phyloP scores from a whole-genome alignment of 495 filamentous ascomycete species.

The Lophiotrema nucula region DNA sequence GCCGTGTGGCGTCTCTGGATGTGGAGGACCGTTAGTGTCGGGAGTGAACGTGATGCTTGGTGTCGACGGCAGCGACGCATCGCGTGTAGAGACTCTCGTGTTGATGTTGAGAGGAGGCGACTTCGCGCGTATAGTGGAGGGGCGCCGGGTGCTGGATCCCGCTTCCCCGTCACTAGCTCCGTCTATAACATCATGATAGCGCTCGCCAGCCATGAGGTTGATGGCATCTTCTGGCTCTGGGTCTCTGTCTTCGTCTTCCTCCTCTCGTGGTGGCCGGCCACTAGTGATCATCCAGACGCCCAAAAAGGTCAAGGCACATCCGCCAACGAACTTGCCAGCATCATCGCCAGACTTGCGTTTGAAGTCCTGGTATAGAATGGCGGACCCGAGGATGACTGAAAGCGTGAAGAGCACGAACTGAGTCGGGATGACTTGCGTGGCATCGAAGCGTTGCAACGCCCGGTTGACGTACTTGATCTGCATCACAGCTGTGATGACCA shows the following conservation, averaged over 20 bases:
- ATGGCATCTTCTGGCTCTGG: slow-evolving; percentile 32
- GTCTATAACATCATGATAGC: slow-evolving; percentile 32
- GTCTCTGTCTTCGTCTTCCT: slow-evolving; percentile 54
- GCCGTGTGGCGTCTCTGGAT: background rate
- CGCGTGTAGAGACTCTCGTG: background rate
- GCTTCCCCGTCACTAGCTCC: slow-evolving; percentile 2
- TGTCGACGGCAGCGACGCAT: slow-evolving; percentile 2
- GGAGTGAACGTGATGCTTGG: slow-evolving; percentile 9
- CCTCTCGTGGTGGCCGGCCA: slow-evolving; percentile 50
- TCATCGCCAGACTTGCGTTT: slow-evolving; percentile 68
- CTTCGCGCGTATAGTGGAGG: slow-evolving; percentile 14
- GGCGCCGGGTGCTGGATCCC: slow-evolving; percentile 11
- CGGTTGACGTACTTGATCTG: slow-evolving; percentile 96
- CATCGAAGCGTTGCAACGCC: slow-evolving; percentile 89
- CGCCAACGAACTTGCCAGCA: slow-evolving; percentile 80
- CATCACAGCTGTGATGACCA: slow-evolving; percentile 82
- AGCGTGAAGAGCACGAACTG: slow-evolving; percentile 97
- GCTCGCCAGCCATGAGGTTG: slow-evolving; percentile 28
- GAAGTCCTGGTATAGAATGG: slow-evolving; percentile 91
- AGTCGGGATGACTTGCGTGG: slow-evolving; percentile 93
- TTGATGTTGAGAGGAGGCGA: slow-evolving; percentile 23
- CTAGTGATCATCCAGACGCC: slow-evolving; percentile 93
- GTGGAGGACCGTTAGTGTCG: background rate
- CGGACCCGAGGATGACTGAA: slow-evolving; percentile 90
- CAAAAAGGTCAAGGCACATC: slow-evolving; percentile 85